Evolutionary conservation across 805 yeast genomes (phyloP).

Genomic region (Torulaspora gathmanii): DNA sequence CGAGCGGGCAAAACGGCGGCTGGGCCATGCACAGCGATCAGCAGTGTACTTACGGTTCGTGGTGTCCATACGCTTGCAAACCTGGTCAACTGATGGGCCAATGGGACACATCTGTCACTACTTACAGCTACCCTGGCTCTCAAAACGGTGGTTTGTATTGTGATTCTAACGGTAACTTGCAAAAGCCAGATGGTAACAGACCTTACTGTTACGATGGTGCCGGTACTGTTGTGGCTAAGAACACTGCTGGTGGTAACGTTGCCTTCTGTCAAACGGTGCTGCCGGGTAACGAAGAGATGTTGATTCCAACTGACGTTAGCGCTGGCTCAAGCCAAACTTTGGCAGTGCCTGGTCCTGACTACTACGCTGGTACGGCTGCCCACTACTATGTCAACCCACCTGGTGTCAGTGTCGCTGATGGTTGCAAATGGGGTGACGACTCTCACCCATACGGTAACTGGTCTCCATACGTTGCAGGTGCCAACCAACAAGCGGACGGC

Average conservation of each 20-base stretch:
- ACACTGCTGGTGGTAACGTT: conserved; percentile 53
- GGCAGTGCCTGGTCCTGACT: conserved; percentile 81
- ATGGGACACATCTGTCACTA: conserved; percentile 76
- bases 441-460: conserved; percentile 76
- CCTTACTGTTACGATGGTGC: conserved; percentile 73
- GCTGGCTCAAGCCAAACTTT: conserved; percentile 46
- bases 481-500: conserved; percentile 66
- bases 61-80: conserved; percentile 89
- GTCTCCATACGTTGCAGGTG: conserved; percentile 93
- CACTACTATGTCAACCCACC: conserved; percentile 84
- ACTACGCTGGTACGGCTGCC: conserved; percentile 83
- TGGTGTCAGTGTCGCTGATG: conserved; percentile 69
- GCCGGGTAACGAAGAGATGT: conserved; percentile 93
- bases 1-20: conserved; percentile 58
- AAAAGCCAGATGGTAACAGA: conserved; percentile 53
- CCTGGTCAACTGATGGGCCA: conserved; percentile 85
- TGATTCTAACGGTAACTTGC: conserved; percentile 60
- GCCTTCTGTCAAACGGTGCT: conserved; percentile 91
- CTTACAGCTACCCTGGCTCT: conserved; percentile 71
- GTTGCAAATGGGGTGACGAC: conserved; percentile 78
- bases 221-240: conserved; percentile 62
- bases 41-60: conserved; percentile 65
- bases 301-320: conserved; percentile 74
- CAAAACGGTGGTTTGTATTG: conserved; percentile 82
- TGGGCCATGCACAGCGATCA: conserved; percentile 85